Evolutionary conservation across 2,329 filamentous ascomycete genomes (phyloP).

Genomic region (Ilyonectria robusta): DNA sequence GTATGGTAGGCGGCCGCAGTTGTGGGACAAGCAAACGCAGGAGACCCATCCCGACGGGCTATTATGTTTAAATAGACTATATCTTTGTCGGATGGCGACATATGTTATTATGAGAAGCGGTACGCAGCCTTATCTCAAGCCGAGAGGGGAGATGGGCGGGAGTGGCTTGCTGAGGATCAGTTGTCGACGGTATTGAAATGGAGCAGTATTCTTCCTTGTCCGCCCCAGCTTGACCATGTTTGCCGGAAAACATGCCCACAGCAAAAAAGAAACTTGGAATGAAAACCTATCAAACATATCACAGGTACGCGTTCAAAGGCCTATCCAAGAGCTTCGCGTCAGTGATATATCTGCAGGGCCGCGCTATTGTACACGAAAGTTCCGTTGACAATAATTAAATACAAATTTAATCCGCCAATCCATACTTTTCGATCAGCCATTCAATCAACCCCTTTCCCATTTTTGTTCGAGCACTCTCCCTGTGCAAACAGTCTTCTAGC

Average conservation of each 20-base stretch:
- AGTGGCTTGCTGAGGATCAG: neutral
- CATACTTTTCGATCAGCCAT: neutral
- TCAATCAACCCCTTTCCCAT: neutral
- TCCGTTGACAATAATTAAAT: neutral
- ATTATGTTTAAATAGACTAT: neutral
- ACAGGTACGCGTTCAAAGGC: no score
- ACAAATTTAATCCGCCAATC: neutral
- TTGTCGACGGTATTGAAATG: neutral
- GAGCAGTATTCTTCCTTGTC: no score
- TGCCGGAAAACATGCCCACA: no score
- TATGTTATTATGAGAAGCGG: neutral
- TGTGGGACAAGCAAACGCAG: neutral
- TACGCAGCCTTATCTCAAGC: neutral
- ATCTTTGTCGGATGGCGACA: neutral
- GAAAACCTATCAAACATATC: no score
- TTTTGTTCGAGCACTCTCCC: neutral
- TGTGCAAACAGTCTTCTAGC: no score
- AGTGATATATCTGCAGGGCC: neutral
- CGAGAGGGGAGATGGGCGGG: neutral
- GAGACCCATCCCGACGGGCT: neutral
- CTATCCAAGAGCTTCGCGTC: no score
- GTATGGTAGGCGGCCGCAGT: neutral
- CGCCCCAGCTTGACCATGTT: no score
- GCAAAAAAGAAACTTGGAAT: no score
- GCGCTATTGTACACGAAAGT: no score